phyloP scores from a whole-genome alignment of 2,329 filamentous ascomycete genomes.

The Pyricularia sp. region DNA sequence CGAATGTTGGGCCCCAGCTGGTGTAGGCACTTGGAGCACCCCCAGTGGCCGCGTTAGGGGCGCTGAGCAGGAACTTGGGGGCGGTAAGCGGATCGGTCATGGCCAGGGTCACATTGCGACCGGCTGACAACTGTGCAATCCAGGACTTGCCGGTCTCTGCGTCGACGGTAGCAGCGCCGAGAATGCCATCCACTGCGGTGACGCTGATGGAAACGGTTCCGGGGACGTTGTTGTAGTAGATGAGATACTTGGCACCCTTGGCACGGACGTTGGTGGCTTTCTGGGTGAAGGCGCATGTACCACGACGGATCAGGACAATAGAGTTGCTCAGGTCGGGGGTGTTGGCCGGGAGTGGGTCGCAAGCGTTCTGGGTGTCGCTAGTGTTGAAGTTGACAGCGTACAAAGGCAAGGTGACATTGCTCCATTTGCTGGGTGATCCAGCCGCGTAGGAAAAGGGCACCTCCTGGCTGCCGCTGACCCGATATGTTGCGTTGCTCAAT shows the following conservation, averaged over 20 bases:
- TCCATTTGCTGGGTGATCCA: constrained; percentile 32
- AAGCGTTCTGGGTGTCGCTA: constrained; percentile 37
- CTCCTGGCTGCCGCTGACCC: constrained; percentile 22
- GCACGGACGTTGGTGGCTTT: constrained; percentile 44
- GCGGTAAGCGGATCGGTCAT: constrained; percentile 32
- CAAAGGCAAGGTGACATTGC: constrained; percentile 34
- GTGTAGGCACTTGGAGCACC: constrained; percentile 29
- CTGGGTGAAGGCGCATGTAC: constrained; percentile 40
- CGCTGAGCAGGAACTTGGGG: constrained; percentile 21
- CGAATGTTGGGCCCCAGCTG: constrained; percentile 37
- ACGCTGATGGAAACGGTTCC: constrained; percentile 25
- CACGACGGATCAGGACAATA: constrained; percentile 51
- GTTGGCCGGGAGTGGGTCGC: constrained; percentile 37
- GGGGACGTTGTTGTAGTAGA: constrained; percentile 55
- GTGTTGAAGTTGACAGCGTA: constrained; percentile 41
- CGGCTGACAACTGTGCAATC: constrained; percentile 31
- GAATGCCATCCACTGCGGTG: constrained; percentile 19
- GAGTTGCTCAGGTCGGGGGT: constrained; percentile 43
- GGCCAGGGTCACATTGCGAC: constrained; percentile 31
- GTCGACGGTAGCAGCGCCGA: constrained; percentile 31
- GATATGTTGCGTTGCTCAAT: constrained; percentile 30
- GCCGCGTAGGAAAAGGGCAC: constrained; percentile 32
- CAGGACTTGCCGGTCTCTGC: constrained; percentile 31
- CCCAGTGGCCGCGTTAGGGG: constrained; percentile 32
- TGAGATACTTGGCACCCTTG: constrained; percentile 48